Percentiles rank a stretch among this genome's conserved stretches.
Conservation (phyloP, 768 basidiomycete species). For the Pulveroboletus frians region DNA sequence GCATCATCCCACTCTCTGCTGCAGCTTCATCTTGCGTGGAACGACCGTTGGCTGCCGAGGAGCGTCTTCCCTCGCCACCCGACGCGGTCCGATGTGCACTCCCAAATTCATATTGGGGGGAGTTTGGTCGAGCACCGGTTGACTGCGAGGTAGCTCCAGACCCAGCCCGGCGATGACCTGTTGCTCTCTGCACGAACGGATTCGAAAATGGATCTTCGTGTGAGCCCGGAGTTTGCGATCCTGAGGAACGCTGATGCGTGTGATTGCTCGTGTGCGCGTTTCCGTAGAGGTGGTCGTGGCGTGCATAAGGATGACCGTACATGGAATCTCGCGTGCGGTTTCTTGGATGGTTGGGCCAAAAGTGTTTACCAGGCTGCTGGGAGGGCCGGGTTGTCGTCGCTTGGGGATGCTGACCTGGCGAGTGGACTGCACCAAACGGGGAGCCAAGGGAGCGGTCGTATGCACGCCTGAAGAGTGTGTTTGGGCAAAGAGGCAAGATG, state of each 20-base stretch:
- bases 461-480: conserved; percentile 24
- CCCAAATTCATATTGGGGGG: conserved; percentile 3
- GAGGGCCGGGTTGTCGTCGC: conserved; percentile 26
- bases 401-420: conserved; percentile 25
- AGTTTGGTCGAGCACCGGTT: neutral
- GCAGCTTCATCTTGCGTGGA: conserved; percentile 22
- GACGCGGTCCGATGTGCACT: conserved; percentile 5
- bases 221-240: conserved; percentile 1
- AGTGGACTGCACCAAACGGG: conserved; percentile 5
- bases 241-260: neutral
- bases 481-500: neutral
- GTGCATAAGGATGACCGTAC: conserved; percentile 6
- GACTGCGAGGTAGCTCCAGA: neutral
- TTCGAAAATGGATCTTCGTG: conserved; percentile 20
- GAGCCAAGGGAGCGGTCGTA: conserved; percentile 25
- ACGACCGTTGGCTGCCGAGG: neutral
- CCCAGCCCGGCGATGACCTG: conserved; percentile 15
- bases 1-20: conserved; percentile 22
- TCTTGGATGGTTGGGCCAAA: conserved; percentile 25
- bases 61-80: neutral
- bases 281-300: conserved; percentile 10
- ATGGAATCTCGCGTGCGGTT: conserved; percentile 16
- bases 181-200: conserved; percentile 26
- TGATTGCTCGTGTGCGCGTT: conserved; percentile 1
- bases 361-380: conserved; percentile 21